A percentile compares a stretch with the other conserved stretches of the same genome.
Conservation (phyloP, 164 flowering plant genomes). For the Stephania yunnanensis region DNA sequence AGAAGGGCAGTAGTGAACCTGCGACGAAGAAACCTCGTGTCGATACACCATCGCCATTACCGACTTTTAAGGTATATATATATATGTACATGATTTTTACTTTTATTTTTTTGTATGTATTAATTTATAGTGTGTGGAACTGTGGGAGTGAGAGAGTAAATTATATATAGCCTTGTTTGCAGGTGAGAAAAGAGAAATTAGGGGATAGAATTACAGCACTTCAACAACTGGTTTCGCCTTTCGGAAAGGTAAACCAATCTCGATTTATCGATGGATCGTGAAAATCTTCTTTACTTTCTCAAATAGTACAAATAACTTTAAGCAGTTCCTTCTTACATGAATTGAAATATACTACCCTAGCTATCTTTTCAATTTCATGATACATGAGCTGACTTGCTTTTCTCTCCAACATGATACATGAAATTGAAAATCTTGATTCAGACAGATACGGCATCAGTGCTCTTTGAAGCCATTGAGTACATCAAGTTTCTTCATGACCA, state of each 20-base stretch:
- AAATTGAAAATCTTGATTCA: constrained; percentile 17
- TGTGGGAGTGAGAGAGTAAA: background rate
- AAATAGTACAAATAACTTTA: background rate
- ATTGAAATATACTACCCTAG: background rate
- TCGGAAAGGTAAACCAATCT: constrained; percentile 66
- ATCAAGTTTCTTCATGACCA: constrained; percentile 83
- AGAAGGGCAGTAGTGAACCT: constrained; percentile 43
- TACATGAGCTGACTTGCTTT: constrained; percentile 4
- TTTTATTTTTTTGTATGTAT: background rate
- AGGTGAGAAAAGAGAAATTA: constrained; percentile 98
- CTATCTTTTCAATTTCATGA: background rate
- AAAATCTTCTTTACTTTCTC: constrained; percentile 13
- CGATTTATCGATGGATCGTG: constrained; percentile 4
- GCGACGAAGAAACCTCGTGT: constrained; percentile 57
- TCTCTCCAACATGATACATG: background rate
- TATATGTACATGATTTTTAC: constrained; percentile 1
- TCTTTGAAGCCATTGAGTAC: constrained; percentile 73
- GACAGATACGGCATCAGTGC: constrained; percentile 67
- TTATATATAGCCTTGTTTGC: constrained; percentile 8
- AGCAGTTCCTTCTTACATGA: background rate
- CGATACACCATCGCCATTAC: constrained; percentile 63
- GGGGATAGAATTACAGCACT: constrained; percentile 99
- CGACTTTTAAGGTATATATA: constrained; percentile 78
- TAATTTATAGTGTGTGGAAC: constrained; percentile 27
- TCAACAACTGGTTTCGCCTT: constrained; percentile 97